These are phyloP conservation scores for Colletotrichum liaoningense DNA, from an alignment of 2,329 filamentous ascomycete genomes.

Conservation along the genomic window DNA sequence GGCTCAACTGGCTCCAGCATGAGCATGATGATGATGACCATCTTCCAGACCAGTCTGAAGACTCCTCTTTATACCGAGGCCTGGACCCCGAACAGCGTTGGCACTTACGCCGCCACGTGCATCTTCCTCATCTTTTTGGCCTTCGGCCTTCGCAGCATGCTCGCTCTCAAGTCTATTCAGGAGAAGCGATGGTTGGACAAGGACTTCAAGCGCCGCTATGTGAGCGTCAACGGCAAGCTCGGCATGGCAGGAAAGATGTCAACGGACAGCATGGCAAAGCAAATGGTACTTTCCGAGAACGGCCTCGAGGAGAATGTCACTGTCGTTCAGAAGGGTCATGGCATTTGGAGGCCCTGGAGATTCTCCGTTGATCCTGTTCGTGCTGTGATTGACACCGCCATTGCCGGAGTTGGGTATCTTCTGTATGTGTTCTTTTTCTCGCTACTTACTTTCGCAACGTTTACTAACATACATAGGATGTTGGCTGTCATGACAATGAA, in stretches of 20 bases:
- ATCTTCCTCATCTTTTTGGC: constrained; percentile 88
- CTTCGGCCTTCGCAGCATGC: constrained; percentile 74
- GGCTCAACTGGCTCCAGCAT: constrained; percentile 21
- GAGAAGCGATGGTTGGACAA: constrained; percentile 74
- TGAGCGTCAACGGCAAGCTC: constrained; percentile 75
- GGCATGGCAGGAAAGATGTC: constrained; percentile 69
- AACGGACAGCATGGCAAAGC: constrained; percentile 71
- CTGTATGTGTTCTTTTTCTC: constrained; percentile 70
- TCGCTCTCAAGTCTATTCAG: constrained; percentile 77
- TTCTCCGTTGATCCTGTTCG: constrained; percentile 83
- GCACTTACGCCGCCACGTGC: constrained; percentile 87
- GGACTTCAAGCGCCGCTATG: constrained; percentile 80
- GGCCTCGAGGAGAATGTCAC: constrained; percentile 85
- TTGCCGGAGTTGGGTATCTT: constrained; percentile 84
- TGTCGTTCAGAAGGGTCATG: constrained; percentile 71
- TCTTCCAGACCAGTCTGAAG: constrained; percentile 69
- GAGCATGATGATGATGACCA: constrained; percentile 54
- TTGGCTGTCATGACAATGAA: constrained; percentile 92
- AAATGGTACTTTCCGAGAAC: constrained; percentile 76
- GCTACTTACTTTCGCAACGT: not conserved
- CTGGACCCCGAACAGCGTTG: constrained; percentile 80
- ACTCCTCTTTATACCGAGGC: constrained; percentile 68
- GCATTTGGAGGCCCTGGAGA: constrained; percentile 76
- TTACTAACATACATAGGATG: constrained; percentile 70
- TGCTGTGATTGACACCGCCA: constrained; percentile 75